These are phyloP conservation scores for Cryptococcus wingfieldii DNA, from an alignment of 1,284 basidiomycete genomes.

Conservation along the genomic window DNA sequence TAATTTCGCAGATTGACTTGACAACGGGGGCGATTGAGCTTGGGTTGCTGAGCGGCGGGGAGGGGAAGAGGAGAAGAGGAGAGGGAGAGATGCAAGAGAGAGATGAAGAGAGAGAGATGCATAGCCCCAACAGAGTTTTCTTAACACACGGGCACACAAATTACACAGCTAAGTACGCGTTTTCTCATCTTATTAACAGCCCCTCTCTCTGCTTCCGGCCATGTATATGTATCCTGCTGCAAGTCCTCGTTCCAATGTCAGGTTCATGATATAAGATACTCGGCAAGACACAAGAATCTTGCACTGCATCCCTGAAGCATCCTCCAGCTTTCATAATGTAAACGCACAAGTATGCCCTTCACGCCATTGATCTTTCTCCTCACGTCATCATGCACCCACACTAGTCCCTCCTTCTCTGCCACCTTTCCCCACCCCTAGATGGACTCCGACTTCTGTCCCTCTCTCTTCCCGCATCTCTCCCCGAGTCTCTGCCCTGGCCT, in stretches of 20 bases:
- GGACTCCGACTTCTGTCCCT: slow-evolving; percentile 11
- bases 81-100: background rate
- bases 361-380: background rate
- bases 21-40: background rate
- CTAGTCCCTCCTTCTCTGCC: slow-evolving; percentile 1
- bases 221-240: too few relatives aligned
- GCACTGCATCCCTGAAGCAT: too few relatives aligned
- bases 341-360: background rate
- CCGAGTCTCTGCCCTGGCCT: slow-evolving; percentile 3
- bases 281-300: too few relatives aligned
- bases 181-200: too few relatives aligned
- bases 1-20: background rate
- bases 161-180: too few relatives aligned
- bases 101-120: background rate
- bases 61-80: too few relatives aligned
- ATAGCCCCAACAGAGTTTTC: background rate
- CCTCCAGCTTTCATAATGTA: too few relatives aligned
- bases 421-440: slow-evolving; percentile 9
- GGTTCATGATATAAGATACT: too few relatives aligned
- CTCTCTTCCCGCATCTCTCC: slow-evolving; percentile 2
- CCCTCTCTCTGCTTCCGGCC: too few relatives aligned
- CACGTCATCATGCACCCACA: background rate
- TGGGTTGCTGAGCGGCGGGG: background rate
- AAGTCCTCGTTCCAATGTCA: too few relatives aligned
- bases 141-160: background rate